Evolutionary conservation across 129 eudicot genomes (phyloP).

Genomic region (Tagetes patula): DNA sequence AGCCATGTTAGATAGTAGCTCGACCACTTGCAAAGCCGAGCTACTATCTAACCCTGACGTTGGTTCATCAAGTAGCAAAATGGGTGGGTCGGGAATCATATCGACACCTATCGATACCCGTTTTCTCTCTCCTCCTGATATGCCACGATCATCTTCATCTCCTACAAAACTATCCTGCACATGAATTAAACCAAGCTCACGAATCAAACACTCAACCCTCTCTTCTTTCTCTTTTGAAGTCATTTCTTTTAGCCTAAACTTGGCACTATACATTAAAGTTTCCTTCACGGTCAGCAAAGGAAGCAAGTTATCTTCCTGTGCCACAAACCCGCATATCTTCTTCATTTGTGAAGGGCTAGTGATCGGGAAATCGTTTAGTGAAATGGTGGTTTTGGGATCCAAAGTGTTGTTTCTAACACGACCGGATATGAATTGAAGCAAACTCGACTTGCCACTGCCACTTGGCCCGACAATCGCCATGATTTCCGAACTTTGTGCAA

Average conservation of each 20-base stretch:
- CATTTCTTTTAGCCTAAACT: slow-evolving; percentile 62
- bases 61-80: slow-evolving; percentile 89
- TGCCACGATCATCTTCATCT: slow-evolving; percentile 80
- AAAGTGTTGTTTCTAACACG: slow-evolving; percentile 51
- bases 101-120: slow-evolving; percentile 93
- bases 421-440: slow-evolving; percentile 72
- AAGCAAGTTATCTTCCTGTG: slow-evolving; percentile 93
- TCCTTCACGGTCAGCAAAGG: slow-evolving; percentile 90
- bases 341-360: slow-evolving; percentile 68
- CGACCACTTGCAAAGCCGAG: slow-evolving; percentile 91
- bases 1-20: slow-evolving; percentile 76
- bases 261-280: slow-evolving; percentile 80
- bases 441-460: slow-evolving; percentile 96
- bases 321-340: slow-evolving; percentile 85
- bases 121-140: slow-evolving; percentile 93
- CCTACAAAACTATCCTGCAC: slow-evolving; percentile 82
- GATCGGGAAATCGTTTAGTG: slow-evolving; percentile 51
- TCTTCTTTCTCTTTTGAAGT: slow-evolving; percentile 45
- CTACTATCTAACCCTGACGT: slow-evolving; percentile 93
- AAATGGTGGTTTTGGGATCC: slow-evolving; percentile 59
- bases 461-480: slow-evolving; percentile 98
- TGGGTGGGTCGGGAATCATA: slow-evolving; percentile 83
- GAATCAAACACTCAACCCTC: slow-evolving; percentile 63
- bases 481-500: slow-evolving; percentile 72
- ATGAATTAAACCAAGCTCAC: slow-evolving; percentile 80